These are phyloP conservation scores for Malus hybrid DNA, from an alignment of 331 rosid species.

Conservation along the genomic window DNA sequence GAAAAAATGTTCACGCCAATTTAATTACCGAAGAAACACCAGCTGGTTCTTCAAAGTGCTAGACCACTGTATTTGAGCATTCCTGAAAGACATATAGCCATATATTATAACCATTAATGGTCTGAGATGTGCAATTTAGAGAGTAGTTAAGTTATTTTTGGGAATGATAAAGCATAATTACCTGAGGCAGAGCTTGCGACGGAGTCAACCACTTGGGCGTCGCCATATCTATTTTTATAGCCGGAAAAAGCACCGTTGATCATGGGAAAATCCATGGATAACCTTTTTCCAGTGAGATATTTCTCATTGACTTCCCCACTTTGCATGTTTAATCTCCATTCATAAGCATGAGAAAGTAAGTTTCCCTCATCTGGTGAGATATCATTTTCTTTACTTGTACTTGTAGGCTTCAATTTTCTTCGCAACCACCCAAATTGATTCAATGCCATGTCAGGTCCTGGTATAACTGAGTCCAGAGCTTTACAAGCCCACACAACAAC, in stretches of 20 bases:
- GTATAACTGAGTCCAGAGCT: constrained; percentile 49
- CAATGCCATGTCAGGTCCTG: constrained; percentile 33
- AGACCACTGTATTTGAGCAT: constrained; percentile 46
- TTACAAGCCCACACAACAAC: constrained; percentile 71
- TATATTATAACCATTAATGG: background rate
- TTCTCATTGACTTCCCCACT: constrained; percentile 46
- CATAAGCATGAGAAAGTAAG: constrained; percentile 23
- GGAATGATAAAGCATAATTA: background rate
- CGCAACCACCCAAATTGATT: constrained; percentile 31
- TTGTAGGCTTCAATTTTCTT: background rate
- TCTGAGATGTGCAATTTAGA: background rate
- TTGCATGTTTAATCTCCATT: constrained; percentile 64
- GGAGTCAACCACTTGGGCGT: constrained; percentile 47
- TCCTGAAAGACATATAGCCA: constrained; percentile 14
- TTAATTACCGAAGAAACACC: constrained; percentile 13
- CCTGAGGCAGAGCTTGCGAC: constrained; percentile 31
- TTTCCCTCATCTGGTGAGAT: constrained; percentile 2
- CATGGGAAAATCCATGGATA: constrained; percentile 56
- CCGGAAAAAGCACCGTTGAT: constrained; percentile 43
- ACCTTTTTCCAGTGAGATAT: constrained; percentile 17
- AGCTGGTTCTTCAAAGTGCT: constrained; percentile 41
- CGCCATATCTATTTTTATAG: constrained; percentile 42
- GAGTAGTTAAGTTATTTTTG: background rate
- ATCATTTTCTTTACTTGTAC: background rate
- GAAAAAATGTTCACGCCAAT: background rate